Evolutionary conservation across 1,284 basidiomycete genomes (phyloP), one percentile per base, ranked within the genome.

Genomic region (Cutaneotrichosporon cavernicola): DNA sequence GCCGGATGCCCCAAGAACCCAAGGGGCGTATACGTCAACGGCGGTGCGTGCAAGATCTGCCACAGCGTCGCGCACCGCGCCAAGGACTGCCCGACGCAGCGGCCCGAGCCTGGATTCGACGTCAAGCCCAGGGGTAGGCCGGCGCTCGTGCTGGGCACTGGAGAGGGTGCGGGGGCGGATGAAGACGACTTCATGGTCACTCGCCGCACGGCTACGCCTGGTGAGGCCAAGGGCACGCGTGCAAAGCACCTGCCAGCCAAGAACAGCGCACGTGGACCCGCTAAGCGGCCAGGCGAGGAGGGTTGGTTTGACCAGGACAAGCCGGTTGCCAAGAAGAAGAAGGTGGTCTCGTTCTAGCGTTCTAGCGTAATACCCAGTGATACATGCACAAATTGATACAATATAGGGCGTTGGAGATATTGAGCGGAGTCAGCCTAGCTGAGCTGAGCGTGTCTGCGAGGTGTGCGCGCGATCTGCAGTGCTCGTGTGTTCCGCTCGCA

Each of bases 21-120:
- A 64, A 89, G 86, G 66, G 93, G 94, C 1, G 85, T 97, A 32
- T 97, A 97, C 73, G 91, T 92, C 0, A 90, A 95, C 69, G 94
- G 94, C 26, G 94, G 94, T 3, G 85, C 84, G 64, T 97, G 94
- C 76, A 96, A 93, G 74, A 83, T 97, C 11, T 97, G 94, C 75
- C 86, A 87, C 4, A 86, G 89, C 58, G 93, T 88, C 4, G 85
- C 87, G 1, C 94, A 97, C 81, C 84, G 96, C 11, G 93, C 92
- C 0, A 90, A 87, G 72, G 87, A 96, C 77, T 97, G 94, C 76
- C 80, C 80, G 5, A 53, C 34, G 14, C 49, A 60, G 26, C 16
- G 75, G 74, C 60, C 63, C 58, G 64, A 66, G 47, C 26, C 32
- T 13, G 58, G 30, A 11, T 36, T 31, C 5, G 36, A 43, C 5